A percentile compares a stretch with the other conserved stretches of the same genome.
Evolutionary conservation across 2,329 filamentous ascomycete genomes (phyloP).

Genomic region (Lecanosticta acicola): DNA sequence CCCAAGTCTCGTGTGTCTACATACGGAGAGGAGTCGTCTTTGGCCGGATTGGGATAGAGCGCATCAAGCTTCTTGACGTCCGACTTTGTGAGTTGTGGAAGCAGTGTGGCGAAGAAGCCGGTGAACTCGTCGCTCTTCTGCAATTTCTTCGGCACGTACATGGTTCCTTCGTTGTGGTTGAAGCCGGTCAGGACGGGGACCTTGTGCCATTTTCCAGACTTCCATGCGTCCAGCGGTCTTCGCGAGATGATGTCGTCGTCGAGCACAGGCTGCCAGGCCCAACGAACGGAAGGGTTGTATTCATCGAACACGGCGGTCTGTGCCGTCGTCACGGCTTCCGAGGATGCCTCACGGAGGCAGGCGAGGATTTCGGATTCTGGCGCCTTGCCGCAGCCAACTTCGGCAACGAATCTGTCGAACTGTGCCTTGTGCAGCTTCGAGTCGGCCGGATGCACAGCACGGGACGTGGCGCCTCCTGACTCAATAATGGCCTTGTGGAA

Average conservation of each 20-base stretch:
- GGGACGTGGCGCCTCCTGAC: constrained; percentile 44
- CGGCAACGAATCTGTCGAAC: constrained; percentile 39
- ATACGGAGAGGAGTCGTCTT: constrained; percentile 39
- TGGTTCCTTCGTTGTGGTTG: constrained; percentile 63
- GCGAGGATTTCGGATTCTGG: constrained; percentile 34
- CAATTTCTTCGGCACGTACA: constrained; percentile 54
- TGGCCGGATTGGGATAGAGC: constrained; percentile 58
- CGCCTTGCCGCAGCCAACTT: constrained; percentile 31
- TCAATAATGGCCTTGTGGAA: constrained; percentile 46
- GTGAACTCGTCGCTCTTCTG: constrained; percentile 50
- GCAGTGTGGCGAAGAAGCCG: constrained; percentile 55
- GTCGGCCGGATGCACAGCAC: constrained; percentile 41
- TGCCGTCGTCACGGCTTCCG: constrained; percentile 34
- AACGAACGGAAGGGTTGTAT: constrained; percentile 44
- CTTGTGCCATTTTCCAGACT: constrained; percentile 47
- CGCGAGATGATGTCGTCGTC: constrained; percentile 56
- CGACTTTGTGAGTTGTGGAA: constrained; percentile 50
- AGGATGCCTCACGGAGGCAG: constrained; percentile 40
- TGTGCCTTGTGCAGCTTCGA: constrained; percentile 40
- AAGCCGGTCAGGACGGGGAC: constrained; percentile 64
- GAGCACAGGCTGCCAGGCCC: constrained; percentile 65
- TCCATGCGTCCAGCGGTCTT: constrained; percentile 57
- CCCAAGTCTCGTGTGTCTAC: constrained; percentile 28
- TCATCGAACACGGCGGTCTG: constrained; percentile 41
- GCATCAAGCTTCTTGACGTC: constrained; percentile 53